A percentile compares a stretch with the other conserved stretches of the same genome.
Conservation (phyloP, 345 rosid species). For the Luvunga scandens region DNA sequence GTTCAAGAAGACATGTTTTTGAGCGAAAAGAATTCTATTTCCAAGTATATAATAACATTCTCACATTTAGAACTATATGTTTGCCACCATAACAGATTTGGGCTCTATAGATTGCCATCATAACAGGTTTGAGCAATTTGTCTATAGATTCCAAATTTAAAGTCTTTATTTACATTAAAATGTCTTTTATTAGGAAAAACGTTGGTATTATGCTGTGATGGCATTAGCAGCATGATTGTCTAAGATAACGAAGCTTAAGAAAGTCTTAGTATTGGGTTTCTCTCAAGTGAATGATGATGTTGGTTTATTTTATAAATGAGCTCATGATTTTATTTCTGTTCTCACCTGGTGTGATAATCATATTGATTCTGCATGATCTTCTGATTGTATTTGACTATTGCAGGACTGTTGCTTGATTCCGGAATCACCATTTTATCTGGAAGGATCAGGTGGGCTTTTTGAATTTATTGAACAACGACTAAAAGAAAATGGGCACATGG, state of each 20-base stretch:
- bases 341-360: neutral
- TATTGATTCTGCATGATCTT: neutral
- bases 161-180: neutral
- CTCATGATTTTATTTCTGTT: neutral
- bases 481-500: constrained; percentile 78
- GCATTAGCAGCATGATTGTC: neutral
- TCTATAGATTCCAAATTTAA: neutral
- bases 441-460: constrained; percentile 86
- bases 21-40: neutral
- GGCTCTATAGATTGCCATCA: neutral
- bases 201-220: neutral
- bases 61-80: neutral
- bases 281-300: neutral
- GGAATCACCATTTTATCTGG: constrained; percentile 88
- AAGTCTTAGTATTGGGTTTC: neutral
- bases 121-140: neutral
- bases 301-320: neutral
- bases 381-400: constrained; percentile 27
- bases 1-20: neutral
- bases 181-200: neutral
- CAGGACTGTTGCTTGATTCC: constrained; percentile 99
- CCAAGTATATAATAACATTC: neutral
- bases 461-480: constrained; percentile 74
- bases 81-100: neutral
- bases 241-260: neutral